Percentiles rank a stretch among this genome's conserved stretches.
Conservation (phyloP, 768 basidiomycete species). For the Russula dissimulans region DNA sequence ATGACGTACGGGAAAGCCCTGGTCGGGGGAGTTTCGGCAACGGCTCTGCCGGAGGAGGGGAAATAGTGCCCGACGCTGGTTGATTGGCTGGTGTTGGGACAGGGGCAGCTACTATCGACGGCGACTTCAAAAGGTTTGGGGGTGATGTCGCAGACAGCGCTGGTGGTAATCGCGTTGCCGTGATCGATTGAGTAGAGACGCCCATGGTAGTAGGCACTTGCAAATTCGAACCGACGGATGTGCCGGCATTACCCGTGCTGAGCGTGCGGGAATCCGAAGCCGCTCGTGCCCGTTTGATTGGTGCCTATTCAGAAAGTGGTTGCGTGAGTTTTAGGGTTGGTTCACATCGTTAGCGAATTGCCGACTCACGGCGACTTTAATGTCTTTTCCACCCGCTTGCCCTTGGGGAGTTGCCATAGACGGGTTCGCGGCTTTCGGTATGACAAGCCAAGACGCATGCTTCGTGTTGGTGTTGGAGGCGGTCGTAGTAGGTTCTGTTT, state of each 20-base stretch:
- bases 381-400: not conserved
- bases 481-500: not conserved
- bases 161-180: not conserved
- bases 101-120: conserved; percentile 5
- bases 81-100: not conserved
- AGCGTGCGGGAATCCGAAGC: conserved; percentile 17
- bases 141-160: conserved; percentile 4
- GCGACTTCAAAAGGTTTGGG: conserved; percentile 15
- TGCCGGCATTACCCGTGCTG: not conserved
- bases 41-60: conserved; percentile 3
- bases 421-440: conserved; percentile 1
- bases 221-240: conserved; percentile 1
- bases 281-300: conserved; percentile 12
- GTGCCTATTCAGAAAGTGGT: not conserved
- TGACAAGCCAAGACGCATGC: conserved; percentile 15
- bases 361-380: not conserved
- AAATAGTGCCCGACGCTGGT: not conserved
- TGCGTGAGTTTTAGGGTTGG: not conserved
- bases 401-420: not conserved
- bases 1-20: conserved; percentile 6
- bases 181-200: conserved; percentile 1
- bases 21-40: conserved; percentile 4
- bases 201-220: not conserved
- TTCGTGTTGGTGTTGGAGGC: not conserved
- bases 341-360: not conserved